A percentile compares a stretch with the other conserved stretches of the same genome.
Conservation (phyloP, 768 basidiomycete species). For the Boletus insuetus region DNA sequence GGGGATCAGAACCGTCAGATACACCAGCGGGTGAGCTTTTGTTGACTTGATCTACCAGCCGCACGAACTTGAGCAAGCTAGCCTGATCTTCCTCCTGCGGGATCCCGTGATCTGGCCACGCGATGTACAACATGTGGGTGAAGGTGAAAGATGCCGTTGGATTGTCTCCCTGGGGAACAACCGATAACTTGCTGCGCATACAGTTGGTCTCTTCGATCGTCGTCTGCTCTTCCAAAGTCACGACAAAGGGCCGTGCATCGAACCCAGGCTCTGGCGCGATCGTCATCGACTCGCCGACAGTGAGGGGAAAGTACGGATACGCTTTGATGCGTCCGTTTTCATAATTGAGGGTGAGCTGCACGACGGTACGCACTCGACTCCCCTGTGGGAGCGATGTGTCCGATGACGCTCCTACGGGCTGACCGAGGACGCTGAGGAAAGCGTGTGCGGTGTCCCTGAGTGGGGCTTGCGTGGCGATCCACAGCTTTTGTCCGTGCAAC, state of each 20-base stretch:
- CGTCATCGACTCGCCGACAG: constrained; percentile 50
- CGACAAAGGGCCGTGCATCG: constrained; percentile 45
- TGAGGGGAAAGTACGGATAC: constrained; percentile 69
- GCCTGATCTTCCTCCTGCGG: constrained; percentile 57
- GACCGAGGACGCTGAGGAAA: constrained; percentile 69
- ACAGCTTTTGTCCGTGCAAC: constrained; percentile 66
- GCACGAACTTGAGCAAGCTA: constrained; percentile 60
- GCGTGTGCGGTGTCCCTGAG: constrained; percentile 65
- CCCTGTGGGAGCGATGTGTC: constrained; percentile 23
- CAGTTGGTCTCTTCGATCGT: constrained; percentile 57
- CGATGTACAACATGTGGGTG: constrained; percentile 67
- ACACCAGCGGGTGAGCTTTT: constrained; percentile 35
- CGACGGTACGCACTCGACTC: constrained; percentile 65
- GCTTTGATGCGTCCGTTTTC: constrained; percentile 74
- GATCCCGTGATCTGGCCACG: constrained; percentile 88
- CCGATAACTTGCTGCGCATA: constrained; percentile 56
- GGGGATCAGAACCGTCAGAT: constrained; percentile 58
- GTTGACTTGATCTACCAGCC: constrained; percentile 64
- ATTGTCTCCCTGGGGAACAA: constrained; percentile 37
- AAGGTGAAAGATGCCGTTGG: constrained; percentile 46
- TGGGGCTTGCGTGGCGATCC: constrained; percentile 87
- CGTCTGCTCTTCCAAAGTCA: constrained; percentile 51
- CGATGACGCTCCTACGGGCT: constrained; percentile 40
- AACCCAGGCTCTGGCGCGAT: constrained; percentile 46
- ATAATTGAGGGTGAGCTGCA: constrained; percentile 75